A percentile compares a stretch with the other conserved stretches of the same genome.
Conservation (phyloP, 352 stramenopile genomes). For the Globisporangium ultimum region DNA sequence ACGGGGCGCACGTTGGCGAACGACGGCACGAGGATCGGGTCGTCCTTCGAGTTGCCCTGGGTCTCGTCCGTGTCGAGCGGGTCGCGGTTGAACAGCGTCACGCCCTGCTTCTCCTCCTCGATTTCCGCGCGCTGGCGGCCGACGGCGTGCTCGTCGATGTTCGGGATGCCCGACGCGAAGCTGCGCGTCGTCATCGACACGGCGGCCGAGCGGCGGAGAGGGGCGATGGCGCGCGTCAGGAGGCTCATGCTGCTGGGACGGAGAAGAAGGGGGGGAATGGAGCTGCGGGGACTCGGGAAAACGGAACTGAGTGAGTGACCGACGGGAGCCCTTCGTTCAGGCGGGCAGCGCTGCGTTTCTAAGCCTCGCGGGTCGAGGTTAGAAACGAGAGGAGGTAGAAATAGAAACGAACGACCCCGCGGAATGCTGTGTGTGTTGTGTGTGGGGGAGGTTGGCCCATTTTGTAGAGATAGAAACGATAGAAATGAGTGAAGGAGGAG, state of each 20-base stretch:
- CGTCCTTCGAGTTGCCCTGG: conserved; percentile 87
- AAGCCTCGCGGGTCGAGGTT: conserved; percentile 1
- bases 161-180: conserved; percentile 64
- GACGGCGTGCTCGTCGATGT: conserved; percentile 80
- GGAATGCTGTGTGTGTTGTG: not conserved
- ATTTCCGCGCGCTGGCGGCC: conserved; percentile 76
- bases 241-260: conserved; percentile 31
- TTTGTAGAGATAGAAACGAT: not conserved
- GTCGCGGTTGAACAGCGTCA: conserved; percentile 78
- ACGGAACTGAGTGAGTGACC: conserved; percentile 13
- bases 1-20: conserved; percentile 73
- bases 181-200: conserved; percentile 32
- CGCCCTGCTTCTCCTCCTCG: conserved; percentile 63
- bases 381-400: conserved; percentile 13
- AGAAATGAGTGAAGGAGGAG: not conserved
- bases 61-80: conserved; percentile 81
- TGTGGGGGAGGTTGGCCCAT: not conserved
- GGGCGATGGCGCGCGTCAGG: conserved; percentile 47
- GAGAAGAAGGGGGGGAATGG: not conserved
- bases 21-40: conserved; percentile 84
- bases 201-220: conserved; percentile 38
- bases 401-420: conserved; percentile 11
- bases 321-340: conserved; percentile 19
- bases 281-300: conserved; percentile 10
- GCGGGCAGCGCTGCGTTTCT: conserved; percentile 14